Percentiles rank a stretch among this genome's conserved stretches.
Evolutionary conservation across 2,329 filamentous ascomycete species (phyloP).

Genomic region (Dryadomyces quercivorus): DNA sequence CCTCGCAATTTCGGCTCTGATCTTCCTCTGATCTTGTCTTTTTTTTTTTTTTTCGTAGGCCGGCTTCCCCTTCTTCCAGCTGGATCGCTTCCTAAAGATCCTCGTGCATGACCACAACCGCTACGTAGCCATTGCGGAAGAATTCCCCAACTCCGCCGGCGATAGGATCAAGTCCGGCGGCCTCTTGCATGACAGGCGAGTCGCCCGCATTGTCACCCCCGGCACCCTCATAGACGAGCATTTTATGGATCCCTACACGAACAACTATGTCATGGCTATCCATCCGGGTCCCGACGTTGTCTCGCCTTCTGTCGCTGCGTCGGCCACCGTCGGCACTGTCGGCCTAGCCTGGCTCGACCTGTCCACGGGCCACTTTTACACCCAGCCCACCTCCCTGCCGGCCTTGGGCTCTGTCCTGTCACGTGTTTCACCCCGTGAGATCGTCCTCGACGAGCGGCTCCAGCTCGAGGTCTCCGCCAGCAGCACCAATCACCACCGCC

Average conservation of each 20-base stretch:
- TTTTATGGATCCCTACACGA: constrained; percentile 88
- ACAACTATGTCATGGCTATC: constrained; percentile 83
- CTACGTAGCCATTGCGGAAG: constrained; percentile 89
- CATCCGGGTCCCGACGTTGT: background rate
- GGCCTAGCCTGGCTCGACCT: constrained; percentile 91
- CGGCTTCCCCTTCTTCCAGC: constrained; percentile 85
- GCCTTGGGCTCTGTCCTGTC: constrained; percentile 71
- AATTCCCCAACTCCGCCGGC: constrained; percentile 64
- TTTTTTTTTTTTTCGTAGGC: constrained; percentile 30
- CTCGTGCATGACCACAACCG: constrained; percentile 83
- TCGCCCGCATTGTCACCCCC: constrained; percentile 81
- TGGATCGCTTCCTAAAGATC: constrained; percentile 85
- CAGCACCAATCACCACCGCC: background rate
- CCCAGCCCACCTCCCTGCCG: constrained; percentile 59
- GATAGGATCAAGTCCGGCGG: constrained; percentile 64
- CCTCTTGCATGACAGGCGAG: constrained; percentile 70
- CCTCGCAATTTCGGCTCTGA: background rate
- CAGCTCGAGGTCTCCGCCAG: constrained; percentile 21
- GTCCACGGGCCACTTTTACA: constrained; percentile 89
- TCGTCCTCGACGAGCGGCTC: constrained; percentile 60
- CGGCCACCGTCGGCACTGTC: constrained; percentile 30
- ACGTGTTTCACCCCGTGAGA: constrained; percentile 71
- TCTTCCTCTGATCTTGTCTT: too few relatives aligned
- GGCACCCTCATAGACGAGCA: constrained; percentile 95
- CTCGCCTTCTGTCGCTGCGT: constrained; percentile 5